Evolutionary conservation across 768 basidiomycete genomes (phyloP), one percentile per base, ranked within the genome.

Genomic region (Termitomyces sp.): DNA sequence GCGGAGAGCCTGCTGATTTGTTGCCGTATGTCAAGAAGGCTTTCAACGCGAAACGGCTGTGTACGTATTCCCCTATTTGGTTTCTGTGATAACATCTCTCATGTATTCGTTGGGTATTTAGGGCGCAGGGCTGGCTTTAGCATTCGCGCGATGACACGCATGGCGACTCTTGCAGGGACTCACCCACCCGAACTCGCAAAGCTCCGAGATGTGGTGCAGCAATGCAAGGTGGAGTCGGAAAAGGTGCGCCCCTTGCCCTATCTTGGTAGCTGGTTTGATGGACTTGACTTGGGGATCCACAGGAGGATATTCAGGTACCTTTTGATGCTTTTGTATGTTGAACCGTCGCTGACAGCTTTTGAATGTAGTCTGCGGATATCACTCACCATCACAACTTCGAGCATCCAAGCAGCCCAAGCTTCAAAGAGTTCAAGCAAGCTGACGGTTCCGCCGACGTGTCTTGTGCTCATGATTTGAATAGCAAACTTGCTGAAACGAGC

Each of bases 81-180:
- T 26, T 61, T 6, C 27, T 14, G 29, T 18, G 50, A 13, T 34
- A 46, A n/a, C 27, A 27, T 46, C 44, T 20, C 50, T 56, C 22
- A 46, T 60, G 63, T 53, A 57, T 5, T 60, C 43, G 13, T 37
- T 18, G 58, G 9, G 9, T 29, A 36, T 51, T 24, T 68, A 94
- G 92, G 93, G 92, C 87, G 88, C 63, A 91, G 90, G 69, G 93
- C 92, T 3, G 90, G 92, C 3, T 79, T 87, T 66, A 85, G 90
- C 49, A 92, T 96, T 78, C 87, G 87, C 68, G 93, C 94, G 13
- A 81, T 93, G 70, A 86, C 85, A 64, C 79, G 92, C 58, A 87
- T 96, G 87, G 78, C 87, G 18, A 73, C 78, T 34, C 75, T 88
- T 34, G 81, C 78, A 2, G 66, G 69, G 14, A 67, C 79, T 44